Conservation (phyloP, 257 asterid genomes). For the Buddleja alternifolia region DNA sequence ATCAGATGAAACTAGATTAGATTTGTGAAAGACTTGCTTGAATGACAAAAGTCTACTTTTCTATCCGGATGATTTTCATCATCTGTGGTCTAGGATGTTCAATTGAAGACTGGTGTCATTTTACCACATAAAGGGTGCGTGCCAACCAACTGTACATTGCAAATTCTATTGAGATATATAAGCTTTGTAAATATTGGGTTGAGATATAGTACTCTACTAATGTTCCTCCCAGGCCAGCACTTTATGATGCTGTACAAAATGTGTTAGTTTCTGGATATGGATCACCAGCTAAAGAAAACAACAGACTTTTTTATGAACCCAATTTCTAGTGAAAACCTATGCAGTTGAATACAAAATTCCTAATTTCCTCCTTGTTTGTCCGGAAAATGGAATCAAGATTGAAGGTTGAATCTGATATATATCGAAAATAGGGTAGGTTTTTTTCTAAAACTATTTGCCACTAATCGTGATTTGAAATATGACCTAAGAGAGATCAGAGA, state of each 20-base stretch:
- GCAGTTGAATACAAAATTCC: not conserved
- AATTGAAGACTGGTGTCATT: too few relatives aligned
- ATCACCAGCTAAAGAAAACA: conserved; percentile 11
- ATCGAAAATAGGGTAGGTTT: not conserved
- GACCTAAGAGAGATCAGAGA: not conserved
- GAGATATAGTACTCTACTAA: not conserved
- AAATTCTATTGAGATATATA: too few relatives aligned
- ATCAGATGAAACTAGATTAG: not conserved
- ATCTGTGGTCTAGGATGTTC: too few relatives aligned
- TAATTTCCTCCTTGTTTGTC: not conserved
- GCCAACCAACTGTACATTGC: too few relatives aligned
- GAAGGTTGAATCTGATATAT: not conserved
- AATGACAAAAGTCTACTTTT: not conserved
- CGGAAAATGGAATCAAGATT: not conserved
- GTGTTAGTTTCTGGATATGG: too few relatives aligned
- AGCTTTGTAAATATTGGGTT: too few relatives aligned
- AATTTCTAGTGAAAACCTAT: not conserved
- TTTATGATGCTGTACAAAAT: too few relatives aligned
- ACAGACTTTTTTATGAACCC: not conserved
- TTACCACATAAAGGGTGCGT: too few relatives aligned
- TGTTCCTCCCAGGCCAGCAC: not conserved
- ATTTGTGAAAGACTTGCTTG: not conserved
- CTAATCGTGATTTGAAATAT: conserved; percentile 9
- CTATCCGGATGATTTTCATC: too few relatives aligned
- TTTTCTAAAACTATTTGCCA: not conserved